phyloP scores from a whole-genome alignment of 768 basidiomycete genomes.

The Podaxis sp. region DNA sequence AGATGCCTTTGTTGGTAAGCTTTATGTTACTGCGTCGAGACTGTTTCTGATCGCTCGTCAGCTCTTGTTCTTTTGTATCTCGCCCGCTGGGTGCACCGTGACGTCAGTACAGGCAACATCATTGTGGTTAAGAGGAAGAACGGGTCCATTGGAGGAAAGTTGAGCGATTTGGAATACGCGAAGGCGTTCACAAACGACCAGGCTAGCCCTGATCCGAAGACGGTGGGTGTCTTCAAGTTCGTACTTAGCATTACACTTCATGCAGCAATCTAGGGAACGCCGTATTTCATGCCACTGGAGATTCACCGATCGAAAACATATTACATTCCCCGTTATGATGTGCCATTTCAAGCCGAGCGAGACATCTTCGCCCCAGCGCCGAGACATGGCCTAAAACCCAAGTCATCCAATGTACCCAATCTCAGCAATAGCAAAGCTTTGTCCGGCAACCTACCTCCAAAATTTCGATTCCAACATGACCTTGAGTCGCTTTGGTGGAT shows the following conservation, averaged over 20 bases:
- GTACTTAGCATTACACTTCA: background rate
- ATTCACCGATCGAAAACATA: background rate
- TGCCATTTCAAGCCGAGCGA: background rate
- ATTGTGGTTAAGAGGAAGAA: background rate
- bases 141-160: background rate
- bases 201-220: background rate
- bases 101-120: slow-evolving; percentile 14
- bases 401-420: background rate
- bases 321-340: background rate
- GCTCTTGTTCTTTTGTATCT: slow-evolving; percentile 13
- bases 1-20: background rate
- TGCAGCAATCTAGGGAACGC: slow-evolving; percentile 8
- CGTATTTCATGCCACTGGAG: slow-evolving; percentile 15
- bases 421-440: no score
- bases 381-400: no score
- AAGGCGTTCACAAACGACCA: background rate
- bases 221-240: background rate
- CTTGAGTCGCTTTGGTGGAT: slow-evolving; percentile 13
- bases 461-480: slow-evolving; percentile 5
- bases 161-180: slow-evolving; percentile 13
- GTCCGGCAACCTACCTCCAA: background rate
- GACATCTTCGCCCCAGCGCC: background rate
- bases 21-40: background rate
- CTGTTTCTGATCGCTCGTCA: background rate
- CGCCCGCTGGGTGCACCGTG: slow-evolving; percentile 15